Conservation (phyloP, 208 protist genomes). For the Acanthamoeba healyi region DNA sequence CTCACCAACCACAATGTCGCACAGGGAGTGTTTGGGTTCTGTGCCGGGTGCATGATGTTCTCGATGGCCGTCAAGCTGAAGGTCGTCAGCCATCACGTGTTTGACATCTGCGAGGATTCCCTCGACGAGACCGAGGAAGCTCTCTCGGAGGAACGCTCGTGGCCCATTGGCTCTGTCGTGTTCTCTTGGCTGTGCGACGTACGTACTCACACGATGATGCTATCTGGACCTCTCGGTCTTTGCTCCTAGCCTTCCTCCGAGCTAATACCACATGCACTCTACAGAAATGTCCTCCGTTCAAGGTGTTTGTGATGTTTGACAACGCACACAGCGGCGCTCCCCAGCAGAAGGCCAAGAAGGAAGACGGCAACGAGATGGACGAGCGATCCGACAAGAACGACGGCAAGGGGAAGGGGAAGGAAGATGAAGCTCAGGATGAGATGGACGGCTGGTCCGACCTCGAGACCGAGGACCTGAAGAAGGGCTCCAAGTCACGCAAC, state of each 20-base stretch:
- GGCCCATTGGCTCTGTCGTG: background rate
- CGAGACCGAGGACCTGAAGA: conserved; percentile 18
- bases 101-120: conserved; percentile 42
- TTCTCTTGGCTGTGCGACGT: conserved; percentile 33
- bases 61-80: conserved; percentile 11
- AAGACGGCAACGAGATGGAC: background rate
- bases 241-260: background rate
- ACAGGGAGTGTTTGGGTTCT: conserved; percentile 71
- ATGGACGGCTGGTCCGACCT: conserved; percentile 34
- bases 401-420: background rate
- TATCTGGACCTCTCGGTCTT: background rate
- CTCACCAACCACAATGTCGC: too few relatives aligned
- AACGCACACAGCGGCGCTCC: background rate
- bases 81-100: background rate
- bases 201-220: background rate
- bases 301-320: background rate
- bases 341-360: background rate
- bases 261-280: background rate
- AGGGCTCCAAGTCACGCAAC: background rate
- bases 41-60: conserved; percentile 77
- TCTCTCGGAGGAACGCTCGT: background rate
- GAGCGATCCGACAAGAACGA: background rate
- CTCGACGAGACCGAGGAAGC: background rate
- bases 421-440: background rate
- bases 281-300: background rate